Evolutionary conservation across 768 basidiomycete genomes (phyloP), one percentile per base, ranked within the genome.

Genomic region (Collybia nuda): DNA sequence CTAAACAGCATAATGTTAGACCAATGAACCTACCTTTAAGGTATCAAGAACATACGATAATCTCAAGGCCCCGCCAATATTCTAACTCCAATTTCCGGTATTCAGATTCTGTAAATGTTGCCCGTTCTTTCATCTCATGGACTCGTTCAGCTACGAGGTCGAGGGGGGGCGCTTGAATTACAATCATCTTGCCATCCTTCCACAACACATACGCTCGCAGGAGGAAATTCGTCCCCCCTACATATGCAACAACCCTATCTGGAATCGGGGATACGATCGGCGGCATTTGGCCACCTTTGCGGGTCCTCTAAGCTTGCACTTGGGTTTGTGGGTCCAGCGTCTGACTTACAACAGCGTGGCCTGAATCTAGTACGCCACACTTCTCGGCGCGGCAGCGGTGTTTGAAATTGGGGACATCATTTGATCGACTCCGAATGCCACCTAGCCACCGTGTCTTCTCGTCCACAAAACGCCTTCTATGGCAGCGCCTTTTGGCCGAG

Each of bases 31-130:
- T 23, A 17, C 18, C 9, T 15, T 17, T 7, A 26, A 36, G 6
- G 38, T 29, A 40, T 43, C 42, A 38, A 37, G 3, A 21, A 19
- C 56, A 17, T 52, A 65, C 62, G 28, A 67, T 59, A 7, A 59
- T 51, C 32, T 63, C 58, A 2, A 64, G 49, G 29, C 49, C 48
- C 29, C 6, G 40, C 8, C 50, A 32, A 48, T 53, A 43, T 35
- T 51, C 39, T 36, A 44, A 37, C 32, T 46, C 41, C n/a, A 40
- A 36, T 40, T 52, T 40, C 14, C 12, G 12, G 8, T 44, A 23
- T 7, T 23, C 36, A 3, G 44, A n/a, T 44, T 26, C n/a, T 2
- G 24, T 14, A 5, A 24, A 17, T 14, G 6, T 12, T 38, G 36
- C 17, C 2, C 24, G 23, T 6, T 23, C 12, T 19, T 9, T 23